phyloP scores from a whole-genome alignment of 768 basidiomycete species.

The Coprinopsis sp. region DNA sequence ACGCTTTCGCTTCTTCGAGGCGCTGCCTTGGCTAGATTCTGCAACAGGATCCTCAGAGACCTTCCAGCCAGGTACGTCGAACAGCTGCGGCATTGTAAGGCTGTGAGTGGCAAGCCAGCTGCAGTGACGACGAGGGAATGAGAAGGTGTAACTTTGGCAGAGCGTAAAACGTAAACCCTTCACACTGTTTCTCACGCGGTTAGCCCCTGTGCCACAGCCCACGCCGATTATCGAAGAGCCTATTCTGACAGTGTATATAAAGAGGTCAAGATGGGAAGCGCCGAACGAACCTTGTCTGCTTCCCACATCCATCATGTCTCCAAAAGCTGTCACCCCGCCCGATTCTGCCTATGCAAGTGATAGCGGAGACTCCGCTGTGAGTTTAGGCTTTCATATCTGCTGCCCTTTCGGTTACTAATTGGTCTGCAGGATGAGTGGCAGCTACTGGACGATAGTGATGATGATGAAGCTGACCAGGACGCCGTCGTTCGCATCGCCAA shows the following conservation, averaged over 20 bases:
- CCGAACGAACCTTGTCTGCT: background rate
- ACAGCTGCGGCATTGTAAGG: slow-evolving; percentile 34
- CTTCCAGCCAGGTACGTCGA: slow-evolving; percentile 70
- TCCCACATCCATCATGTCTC: background rate
- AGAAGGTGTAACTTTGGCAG: background rate
- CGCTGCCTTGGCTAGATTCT: slow-evolving; percentile 20
- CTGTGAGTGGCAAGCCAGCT: background rate
- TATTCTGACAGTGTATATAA: background rate
- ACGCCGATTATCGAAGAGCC: background rate
- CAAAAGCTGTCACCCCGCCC: background rate
- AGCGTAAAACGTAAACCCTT: too few species aligned
- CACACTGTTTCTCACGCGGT: slow-evolving; percentile 1
- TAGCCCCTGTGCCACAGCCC: too few species aligned
- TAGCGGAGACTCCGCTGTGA: slow-evolving; percentile 1
- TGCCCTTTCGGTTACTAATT: background rate
- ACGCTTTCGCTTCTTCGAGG: slow-evolving; percentile 55
- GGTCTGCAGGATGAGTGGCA: slow-evolving; percentile 25
- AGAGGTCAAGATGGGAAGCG: background rate
- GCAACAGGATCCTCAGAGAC: slow-evolving; percentile 40
- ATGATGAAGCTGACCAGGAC: slow-evolving; percentile 13
- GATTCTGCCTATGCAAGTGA: background rate
- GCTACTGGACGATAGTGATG: slow-evolving; percentile 22
- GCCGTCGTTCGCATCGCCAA: slow-evolving; percentile 15
- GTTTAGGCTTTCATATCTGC: too few species aligned
- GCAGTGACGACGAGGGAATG: background rate